phyloP scores from a whole-genome alignment of 2,329 filamentous ascomycete genomes.

The Alternaria panax region DNA sequence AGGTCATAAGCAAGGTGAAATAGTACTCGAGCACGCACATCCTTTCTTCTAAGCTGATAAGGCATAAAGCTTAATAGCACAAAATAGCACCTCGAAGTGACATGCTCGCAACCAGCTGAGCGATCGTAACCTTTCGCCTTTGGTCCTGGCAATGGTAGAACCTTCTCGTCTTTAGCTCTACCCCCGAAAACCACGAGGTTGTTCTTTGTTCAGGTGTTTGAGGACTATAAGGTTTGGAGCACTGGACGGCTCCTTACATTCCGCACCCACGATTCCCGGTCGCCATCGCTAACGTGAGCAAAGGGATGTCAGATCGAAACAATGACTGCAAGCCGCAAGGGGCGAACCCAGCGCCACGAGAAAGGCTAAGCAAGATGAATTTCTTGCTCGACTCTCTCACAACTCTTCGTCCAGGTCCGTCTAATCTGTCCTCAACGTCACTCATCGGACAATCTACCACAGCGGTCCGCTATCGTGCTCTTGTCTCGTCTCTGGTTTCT shows the following conservation, averaged over 20 bases:
- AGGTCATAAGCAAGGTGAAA: conserved; percentile 26
- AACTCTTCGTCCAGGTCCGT: background rate
- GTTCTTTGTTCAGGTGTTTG: conserved; percentile 4
- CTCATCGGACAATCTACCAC: conserved; percentile 3
- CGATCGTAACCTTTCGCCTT: conserved; percentile 6
- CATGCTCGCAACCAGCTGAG: conserved; percentile 14
- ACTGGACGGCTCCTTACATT: conserved; percentile 6
- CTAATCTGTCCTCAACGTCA: background rate
- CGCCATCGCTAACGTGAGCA: conserved; percentile 4
- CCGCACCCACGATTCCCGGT: conserved; percentile 9
- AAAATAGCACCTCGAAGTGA: conserved; percentile 12
- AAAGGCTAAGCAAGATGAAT: conserved; percentile 28
- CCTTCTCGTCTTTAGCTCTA: background rate
- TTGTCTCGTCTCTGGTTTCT: conserved; percentile 6
- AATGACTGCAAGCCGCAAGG: conserved; percentile 42
- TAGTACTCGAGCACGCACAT: conserved; percentile 19
- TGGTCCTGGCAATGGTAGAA: background rate
- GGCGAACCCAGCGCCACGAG: conserved; percentile 33
- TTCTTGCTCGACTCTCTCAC: conserved; percentile 15
- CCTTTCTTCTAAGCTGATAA: conserved; percentile 33
- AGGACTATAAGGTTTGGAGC: background rate
- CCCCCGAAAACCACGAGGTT: background rate
- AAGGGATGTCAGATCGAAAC: conserved; percentile 38
- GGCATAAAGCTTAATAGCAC: conserved; percentile 46
- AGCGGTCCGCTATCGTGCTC: background rate